Evolutionary conservation across 139 green algal genomes (phyloP).

Genomic region (Bryopsis sp.): DNA sequence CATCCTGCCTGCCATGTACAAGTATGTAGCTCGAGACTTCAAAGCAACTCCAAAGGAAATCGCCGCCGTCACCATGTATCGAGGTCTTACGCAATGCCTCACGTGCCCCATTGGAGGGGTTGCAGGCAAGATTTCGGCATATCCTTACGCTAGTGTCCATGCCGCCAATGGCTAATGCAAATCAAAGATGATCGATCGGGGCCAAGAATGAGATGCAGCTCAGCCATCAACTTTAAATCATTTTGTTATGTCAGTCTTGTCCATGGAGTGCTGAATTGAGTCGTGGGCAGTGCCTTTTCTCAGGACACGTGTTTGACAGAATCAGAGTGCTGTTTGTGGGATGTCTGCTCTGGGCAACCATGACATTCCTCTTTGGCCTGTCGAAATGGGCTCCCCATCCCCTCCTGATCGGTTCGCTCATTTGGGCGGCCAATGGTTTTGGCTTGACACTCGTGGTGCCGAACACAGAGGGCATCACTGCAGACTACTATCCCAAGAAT

Average conservation of each 20-base stretch:
- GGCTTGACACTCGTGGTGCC: constrained; percentile 63
- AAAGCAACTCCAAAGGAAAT: constrained; percentile 8
- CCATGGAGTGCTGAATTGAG: no score
- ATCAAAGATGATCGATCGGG: no score
- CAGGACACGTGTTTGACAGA: background rate
- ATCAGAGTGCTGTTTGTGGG: background rate
- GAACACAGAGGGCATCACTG: constrained; percentile 49
- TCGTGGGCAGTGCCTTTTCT: no score
- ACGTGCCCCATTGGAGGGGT: constrained; percentile 7
- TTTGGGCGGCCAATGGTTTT: constrained; percentile 59
- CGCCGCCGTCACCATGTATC: background rate
- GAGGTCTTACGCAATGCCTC: background rate
- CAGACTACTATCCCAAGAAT: constrained; percentile 42
- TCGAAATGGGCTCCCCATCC: constrained; percentile 1
- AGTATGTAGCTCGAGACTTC: constrained; percentile 5
- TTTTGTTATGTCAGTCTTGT: no score
- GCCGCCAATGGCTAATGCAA: no score
- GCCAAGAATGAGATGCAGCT: no score
- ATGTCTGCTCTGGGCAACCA: constrained; percentile 11
- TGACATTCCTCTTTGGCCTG: background rate
- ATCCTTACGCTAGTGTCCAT: no score
- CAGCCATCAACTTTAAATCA: no score
- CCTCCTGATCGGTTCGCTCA: background rate
- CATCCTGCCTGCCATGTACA: constrained; percentile 14
- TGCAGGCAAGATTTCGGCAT: background rate